Evolutionary conservation across 2,329 filamentous ascomycete genomes (phyloP).

Genomic region (Emmonsiellopsis sp.): DNA sequence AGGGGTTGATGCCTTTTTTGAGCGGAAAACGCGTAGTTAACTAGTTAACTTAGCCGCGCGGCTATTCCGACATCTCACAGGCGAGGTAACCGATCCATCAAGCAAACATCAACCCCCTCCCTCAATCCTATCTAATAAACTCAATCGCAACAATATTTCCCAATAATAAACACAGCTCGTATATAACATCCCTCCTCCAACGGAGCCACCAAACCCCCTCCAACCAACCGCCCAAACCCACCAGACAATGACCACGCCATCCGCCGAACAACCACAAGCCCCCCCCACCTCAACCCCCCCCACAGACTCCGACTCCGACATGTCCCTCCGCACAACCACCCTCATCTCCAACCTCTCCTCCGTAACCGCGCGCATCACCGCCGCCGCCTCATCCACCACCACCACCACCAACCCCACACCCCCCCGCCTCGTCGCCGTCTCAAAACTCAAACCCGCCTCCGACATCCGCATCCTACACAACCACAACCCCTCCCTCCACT

Average conservation of each 20-base stretch:
- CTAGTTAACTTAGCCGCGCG: no score
- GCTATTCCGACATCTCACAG: no score
- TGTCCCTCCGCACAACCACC: constrained; percentile 43
- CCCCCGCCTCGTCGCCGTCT: constrained; percentile 77
- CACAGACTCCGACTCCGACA: not conserved
- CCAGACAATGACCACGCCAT: not conserved
- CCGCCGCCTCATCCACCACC: constrained; percentile 31
- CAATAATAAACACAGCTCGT: no score
- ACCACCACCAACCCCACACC: constrained; percentile 10
- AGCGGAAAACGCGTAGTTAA: no score
- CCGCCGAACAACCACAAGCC: not conserved
- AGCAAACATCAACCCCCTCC: no score
- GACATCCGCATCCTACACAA: constrained; percentile 80
- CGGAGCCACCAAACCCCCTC: no score
- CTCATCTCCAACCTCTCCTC: constrained; percentile 54
- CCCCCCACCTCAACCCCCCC: not conserved
- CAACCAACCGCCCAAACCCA: not conserved
- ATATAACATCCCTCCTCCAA: no score
- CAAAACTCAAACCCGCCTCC: constrained; percentile 86
- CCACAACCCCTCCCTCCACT: constrained; percentile 60
- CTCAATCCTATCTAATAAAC: no score
- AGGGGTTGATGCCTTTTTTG: no score
- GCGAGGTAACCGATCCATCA: no score
- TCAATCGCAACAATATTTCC: no score
- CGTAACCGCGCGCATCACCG: constrained; percentile 50